These are phyloP conservation scores for Podospora conica DNA, from an alignment of 495 filamentous ascomycete species.

Conservation along the genomic window DNA sequence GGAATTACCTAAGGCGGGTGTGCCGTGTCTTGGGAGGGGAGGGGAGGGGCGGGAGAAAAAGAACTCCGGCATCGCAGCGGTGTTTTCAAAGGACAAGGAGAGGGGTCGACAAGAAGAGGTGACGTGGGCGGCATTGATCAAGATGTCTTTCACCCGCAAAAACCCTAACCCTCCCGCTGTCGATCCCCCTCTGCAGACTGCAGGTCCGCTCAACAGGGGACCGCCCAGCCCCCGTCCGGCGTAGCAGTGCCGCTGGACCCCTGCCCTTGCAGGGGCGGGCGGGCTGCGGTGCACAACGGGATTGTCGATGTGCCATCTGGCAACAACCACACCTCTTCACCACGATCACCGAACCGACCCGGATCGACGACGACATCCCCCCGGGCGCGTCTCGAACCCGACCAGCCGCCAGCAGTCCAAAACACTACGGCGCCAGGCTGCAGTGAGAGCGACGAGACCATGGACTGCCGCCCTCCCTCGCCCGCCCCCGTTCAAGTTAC, in stretches of 20 bases:
- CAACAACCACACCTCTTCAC: constrained; percentile 9
- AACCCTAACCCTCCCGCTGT: background rate
- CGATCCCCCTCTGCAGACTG: no score
- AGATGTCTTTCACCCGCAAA: no score
- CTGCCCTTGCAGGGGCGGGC: constrained; percentile 4
- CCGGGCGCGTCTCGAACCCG: background rate
- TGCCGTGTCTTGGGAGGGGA: background rate
- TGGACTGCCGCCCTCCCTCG: constrained; percentile 17
- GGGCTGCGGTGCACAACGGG: constrained; percentile 3
- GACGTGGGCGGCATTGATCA: no score
- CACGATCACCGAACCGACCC: background rate
- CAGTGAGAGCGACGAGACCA: constrained; percentile 6
- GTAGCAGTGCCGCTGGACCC: background rate
- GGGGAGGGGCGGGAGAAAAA: background rate
- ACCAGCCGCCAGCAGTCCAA: background rate
- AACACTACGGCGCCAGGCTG: background rate
- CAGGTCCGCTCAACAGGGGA: background rate
- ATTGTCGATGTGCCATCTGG: constrained; percentile 10
- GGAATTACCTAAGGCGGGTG: background rate
- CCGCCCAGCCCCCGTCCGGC: background rate
- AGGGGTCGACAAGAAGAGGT: background rate
- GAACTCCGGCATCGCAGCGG: background rate
- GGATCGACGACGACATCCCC: background rate
- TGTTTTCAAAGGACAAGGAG: background rate
- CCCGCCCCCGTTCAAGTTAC: constrained; percentile 8